A percentile compares a stretch with the other conserved stretches of the same genome.
Conservation (phyloP, 768 basidiomycete genomes). For the Boletus coccyginus region DNA sequence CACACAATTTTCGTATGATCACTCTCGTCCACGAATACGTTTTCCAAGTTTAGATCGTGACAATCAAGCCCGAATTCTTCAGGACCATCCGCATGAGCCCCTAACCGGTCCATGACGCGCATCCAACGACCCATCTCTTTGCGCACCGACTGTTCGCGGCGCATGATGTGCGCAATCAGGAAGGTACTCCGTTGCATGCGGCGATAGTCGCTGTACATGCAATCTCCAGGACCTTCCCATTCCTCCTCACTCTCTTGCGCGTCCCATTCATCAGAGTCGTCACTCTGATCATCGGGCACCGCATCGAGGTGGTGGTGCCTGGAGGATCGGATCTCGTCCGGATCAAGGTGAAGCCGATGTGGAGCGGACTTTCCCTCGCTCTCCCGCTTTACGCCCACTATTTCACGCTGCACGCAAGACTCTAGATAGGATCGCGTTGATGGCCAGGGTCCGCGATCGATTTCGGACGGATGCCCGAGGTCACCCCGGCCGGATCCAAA, state of each 20-base stretch:
- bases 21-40: constrained; percentile 73
- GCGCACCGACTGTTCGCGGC: constrained; percentile 60
- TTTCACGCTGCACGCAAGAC: constrained; percentile 71
- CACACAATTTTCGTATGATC: constrained; percentile 72
- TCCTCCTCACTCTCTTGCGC: constrained; percentile 78
- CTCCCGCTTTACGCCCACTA: constrained; percentile 69
- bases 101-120: constrained; percentile 61
- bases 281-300: constrained; percentile 70
- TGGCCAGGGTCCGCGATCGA: constrained; percentile 80
- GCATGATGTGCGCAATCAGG: constrained; percentile 63
- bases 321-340: constrained; percentile 69
- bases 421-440: constrained; percentile 56
- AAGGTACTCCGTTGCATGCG: constrained; percentile 80
- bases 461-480: constrained; percentile 60
- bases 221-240: constrained; percentile 69
- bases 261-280: constrained; percentile 78
- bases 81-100: constrained; percentile 29
- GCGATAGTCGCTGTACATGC: constrained; percentile 81
- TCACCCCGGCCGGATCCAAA: constrained; percentile 83
- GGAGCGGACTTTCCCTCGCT: constrained; percentile 75
- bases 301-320: constrained; percentile 66
- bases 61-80: constrained; percentile 81
- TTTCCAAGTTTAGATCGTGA: constrained; percentile 83
- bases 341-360: constrained; percentile 77
- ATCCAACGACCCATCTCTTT: constrained; percentile 74